Evolutionary conservation across 2,329 filamentous ascomycete species (phyloP).

Genomic region (Stachybotrys elegans): DNA sequence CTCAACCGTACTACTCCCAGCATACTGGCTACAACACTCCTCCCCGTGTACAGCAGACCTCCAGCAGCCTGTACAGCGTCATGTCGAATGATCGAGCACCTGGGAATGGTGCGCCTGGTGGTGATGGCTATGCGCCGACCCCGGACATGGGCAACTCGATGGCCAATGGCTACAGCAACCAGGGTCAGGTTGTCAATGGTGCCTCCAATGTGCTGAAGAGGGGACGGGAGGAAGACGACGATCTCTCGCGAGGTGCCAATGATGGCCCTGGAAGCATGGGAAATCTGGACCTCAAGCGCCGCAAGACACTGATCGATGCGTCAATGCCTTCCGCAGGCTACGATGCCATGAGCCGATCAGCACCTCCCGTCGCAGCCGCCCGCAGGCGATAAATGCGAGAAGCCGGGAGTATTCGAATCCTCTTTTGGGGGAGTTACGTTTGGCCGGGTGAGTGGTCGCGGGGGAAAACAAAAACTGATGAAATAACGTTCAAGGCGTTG

Average conservation of each 20-base stretch:
- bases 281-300: conserved; percentile 67
- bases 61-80: conserved; percentile 83
- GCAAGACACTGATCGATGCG: conserved; percentile 68
- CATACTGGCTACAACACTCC: conserved; percentile 71
- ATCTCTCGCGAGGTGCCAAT: conserved; percentile 54
- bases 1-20: conserved; percentile 68
- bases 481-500: too few species aligned
- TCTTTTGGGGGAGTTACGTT: too few species aligned
- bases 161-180: conserved; percentile 59
- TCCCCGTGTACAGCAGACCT: conserved; percentile 62
- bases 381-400: conserved; percentile 28
- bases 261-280: conserved; percentile 29
- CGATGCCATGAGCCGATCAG: conserved; percentile 43
- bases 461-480: too few species aligned
- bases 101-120: conserved; percentile 52
- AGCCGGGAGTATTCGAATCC: too few species aligned
- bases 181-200: conserved; percentile 63
- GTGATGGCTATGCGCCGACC: conserved; percentile 67
- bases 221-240: conserved; percentile 55
- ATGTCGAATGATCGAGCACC: conserved; percentile 73
- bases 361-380: conserved; percentile 37
- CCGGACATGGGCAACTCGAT: conserved; percentile 52
- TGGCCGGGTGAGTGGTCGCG: too few species aligned
- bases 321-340: conserved; percentile 45
- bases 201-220: conserved; percentile 39